phyloP scores from a whole-genome alignment of 257 asterid species.

The Handroanthus guayacan region DNA sequence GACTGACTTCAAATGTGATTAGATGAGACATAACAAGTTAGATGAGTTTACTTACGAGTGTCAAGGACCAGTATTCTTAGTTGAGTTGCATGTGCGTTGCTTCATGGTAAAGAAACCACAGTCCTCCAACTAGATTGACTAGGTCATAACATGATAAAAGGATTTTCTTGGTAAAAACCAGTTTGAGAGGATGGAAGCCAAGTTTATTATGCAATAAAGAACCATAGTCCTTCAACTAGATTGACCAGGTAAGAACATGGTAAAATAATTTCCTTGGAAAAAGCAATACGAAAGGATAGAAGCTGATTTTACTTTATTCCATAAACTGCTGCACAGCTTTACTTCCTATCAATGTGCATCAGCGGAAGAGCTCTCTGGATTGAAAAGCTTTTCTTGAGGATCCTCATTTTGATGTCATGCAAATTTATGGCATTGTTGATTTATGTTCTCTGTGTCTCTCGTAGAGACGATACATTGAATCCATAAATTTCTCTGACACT shows the following conservation, averaged over 20 bases:
- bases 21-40: neutral
- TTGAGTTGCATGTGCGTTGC: neutral
- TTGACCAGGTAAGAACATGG: neutral
- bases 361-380: neutral
- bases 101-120: neutral
- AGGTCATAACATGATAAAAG: neutral
- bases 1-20: constrained; percentile 4
- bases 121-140: constrained; percentile 6
- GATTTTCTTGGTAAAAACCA: neutral
- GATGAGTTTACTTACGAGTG: neutral
- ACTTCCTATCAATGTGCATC: neutral
- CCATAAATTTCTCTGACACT: neutral
- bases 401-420: neutral
- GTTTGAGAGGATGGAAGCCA: neutral
- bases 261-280: neutral
- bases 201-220: neutral
- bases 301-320: neutral
- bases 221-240: constrained; percentile 5
- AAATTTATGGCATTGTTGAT: neutral
- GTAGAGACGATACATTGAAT: constrained; percentile 19
- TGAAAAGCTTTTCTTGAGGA: neutral
- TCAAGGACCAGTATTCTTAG: neutral
- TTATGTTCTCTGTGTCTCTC: constrained; percentile 11
- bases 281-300: neutral
- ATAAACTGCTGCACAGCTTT: neutral